phyloP scores from a whole-genome alignment of 345 rosid genomes.

The Acer saccharum region DNA sequence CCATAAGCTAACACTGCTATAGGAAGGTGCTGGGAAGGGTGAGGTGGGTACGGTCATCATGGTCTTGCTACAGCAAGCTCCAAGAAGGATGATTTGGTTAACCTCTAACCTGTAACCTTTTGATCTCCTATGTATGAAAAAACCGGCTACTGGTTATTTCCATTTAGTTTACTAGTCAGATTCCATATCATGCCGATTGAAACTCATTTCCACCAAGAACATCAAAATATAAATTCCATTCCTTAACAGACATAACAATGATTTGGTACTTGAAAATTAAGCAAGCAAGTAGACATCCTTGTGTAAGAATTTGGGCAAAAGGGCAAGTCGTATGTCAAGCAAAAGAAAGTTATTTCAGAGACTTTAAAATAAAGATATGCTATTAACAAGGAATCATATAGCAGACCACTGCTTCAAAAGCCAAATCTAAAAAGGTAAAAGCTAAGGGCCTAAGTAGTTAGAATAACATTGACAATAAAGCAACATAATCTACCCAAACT shows the following conservation, averaged over 20 bases:
- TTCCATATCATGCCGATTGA: neutral
- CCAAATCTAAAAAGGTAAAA: neutral
- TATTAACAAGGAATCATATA: neutral
- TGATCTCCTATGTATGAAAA: neutral
- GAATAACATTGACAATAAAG: neutral
- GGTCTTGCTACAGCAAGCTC: neutral
- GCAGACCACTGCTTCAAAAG: neutral
- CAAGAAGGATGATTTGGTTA: neutral
- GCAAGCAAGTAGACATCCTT: too few species aligned
- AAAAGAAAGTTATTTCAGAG: neutral
- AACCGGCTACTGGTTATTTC: neutral
- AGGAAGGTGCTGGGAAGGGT: neutral
- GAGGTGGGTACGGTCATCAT: neutral
- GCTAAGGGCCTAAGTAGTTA: neutral
- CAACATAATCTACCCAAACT: neutral
- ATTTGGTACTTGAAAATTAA: neutral
- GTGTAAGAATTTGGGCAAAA: too few species aligned
- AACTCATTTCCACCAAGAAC: neutral
- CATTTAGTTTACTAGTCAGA: neutral
- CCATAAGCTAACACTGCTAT: neutral
- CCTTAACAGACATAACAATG: neutral
- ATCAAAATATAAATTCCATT: neutral
- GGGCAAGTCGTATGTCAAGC: neutral
- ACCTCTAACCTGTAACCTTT: neutral
- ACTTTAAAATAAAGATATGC: neutral